Conservation (phyloP, 2,329 filamentous ascomycete species). For the Onygenales sp. region DNA sequence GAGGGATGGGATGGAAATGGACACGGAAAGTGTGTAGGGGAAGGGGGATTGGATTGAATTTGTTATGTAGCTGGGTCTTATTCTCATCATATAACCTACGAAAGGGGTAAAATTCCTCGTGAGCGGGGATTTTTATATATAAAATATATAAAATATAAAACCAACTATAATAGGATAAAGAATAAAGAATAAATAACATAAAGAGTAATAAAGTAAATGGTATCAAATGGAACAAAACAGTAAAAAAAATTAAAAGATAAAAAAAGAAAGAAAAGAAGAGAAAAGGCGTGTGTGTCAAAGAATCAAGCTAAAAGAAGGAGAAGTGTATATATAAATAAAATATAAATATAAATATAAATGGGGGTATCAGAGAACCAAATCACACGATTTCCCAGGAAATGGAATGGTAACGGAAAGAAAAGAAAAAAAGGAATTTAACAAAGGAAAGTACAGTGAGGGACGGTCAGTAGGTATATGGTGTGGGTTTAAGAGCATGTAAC, state of each 20-base stretch:
- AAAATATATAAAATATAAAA: neutral
- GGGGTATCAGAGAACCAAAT: neutral
- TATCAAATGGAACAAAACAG: slow-evolving; percentile 8
- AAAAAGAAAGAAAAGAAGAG: slow-evolving; percentile 8
- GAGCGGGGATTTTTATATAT: neutral
- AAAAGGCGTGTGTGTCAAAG: slow-evolving; percentile 3
- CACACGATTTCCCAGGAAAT: neutral
- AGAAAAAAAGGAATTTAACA: slow-evolving; percentile 10
- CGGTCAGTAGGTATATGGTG: slow-evolving; percentile 26
- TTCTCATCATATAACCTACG: neutral
- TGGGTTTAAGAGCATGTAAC: slow-evolving; percentile 4
- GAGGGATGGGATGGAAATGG: no score
- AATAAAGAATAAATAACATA: neutral
- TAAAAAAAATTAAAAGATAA: slow-evolving; percentile 10
- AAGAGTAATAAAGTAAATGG: slow-evolving; percentile 5
- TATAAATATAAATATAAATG: neutral
- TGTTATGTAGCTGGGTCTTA: no score
- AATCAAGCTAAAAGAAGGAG: slow-evolving; percentile 1
- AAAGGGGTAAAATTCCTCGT: neutral
- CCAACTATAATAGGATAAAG: neutral
- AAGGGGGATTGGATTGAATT: no score
- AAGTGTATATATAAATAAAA: neutral
- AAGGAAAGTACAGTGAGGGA: slow-evolving; percentile 7
- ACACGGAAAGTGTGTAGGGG: no score
- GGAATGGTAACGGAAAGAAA: neutral